A percentile compares a stretch with the other conserved stretches of the same genome.
Conservation (phyloP, 768 basidiomycete species). For the Boletus vinaceobasis region DNA sequence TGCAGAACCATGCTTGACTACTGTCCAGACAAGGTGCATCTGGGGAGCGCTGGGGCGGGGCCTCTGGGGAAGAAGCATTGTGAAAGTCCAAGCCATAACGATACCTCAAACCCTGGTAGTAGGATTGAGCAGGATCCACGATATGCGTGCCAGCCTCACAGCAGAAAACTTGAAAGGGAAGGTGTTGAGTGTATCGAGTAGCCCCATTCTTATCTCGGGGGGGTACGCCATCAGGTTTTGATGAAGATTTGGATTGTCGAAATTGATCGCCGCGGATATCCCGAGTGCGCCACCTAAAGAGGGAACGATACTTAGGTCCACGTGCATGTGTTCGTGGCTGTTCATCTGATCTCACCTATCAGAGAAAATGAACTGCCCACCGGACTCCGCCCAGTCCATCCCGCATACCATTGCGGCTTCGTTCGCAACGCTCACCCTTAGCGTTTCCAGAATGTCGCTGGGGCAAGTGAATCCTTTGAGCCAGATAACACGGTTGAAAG, state of each 20-base stretch:
- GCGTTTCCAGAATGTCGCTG: slow-evolving; percentile 94
- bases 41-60: slow-evolving; percentile 54
- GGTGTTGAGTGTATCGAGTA: slow-evolving; percentile 80
- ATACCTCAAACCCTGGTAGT: slow-evolving; percentile 87
- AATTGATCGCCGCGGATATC: slow-evolving; percentile 99
- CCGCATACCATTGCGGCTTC: slow-evolving; percentile 98
- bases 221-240: slow-evolving; percentile 85
- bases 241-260: slow-evolving; percentile 92
- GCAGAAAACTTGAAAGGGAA: slow-evolving; percentile 98
- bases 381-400: slow-evolving; percentile 99
- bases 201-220: slow-evolving; percentile 84
- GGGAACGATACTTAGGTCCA: neutral
- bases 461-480: slow-evolving; percentile 99
- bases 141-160: slow-evolving; percentile 98
- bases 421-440: slow-evolving; percentile 86
- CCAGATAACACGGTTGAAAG: slow-evolving; percentile 92
- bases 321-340: too few species aligned
- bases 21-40: slow-evolving; percentile 93
- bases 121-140: slow-evolving; percentile 92
- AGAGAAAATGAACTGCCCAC: slow-evolving; percentile 96
- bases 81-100: slow-evolving; percentile 79
- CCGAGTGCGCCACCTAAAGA: slow-evolving; percentile 85
- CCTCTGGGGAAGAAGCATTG: slow-evolving; percentile 67
- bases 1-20: slow-evolving; percentile 96
- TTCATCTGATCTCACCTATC: slow-evolving; percentile 62